Evolutionary conservation across 768 basidiomycete species (phyloP), one percentile per base, ranked within the genome.

Genomic region (Termitomyces sp.): DNA sequence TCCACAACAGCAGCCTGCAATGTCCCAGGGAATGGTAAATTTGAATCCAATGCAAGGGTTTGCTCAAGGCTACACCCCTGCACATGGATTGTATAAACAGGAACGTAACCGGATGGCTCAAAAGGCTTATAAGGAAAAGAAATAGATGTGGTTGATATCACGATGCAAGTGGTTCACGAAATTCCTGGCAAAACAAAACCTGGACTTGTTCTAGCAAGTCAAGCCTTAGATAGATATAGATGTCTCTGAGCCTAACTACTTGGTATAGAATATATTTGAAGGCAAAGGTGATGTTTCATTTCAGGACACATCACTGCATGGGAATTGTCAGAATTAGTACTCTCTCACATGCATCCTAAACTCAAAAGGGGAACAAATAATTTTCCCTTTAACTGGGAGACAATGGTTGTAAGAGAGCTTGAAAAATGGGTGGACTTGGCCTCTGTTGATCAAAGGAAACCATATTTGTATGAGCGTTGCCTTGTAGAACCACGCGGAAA

Each of bases 131-230:
- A 55, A 40, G 20, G 53, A 40, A 2, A 55, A 55, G 53, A 55
- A 16, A 15, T 15, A 24, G 38, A 55, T 1, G 1, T 11, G 7
- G 11, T 55, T 6, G 39, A 55, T 40, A 36, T 55, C 15, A n/a
- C 38, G n/a, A 38, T 55, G 38, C 53, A 55, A 24, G 53, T 55
- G 5, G 22, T 22, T 9, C 38, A n/a, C 7, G 53, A 55, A 40
- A 28, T 55, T 40, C 38, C 36, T 39, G 38, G 53, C 40, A 55
- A 55, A 24, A 55, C 53, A 1, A 55, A 55, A 55, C 38, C 53
- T 40, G 20, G 3, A 55, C 35, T 55, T 2, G 36, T 55, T 39
- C 15, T 6, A 6, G 20, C 40, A 40, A 55, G 38, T 39, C 24
- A 0, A 24, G 28, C 28, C 28, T 28, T n/a, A n/a, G 28, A 28